Conservation (phyloP, 2,329 filamentous ascomycete genomes). For the Chalaropsis thielavioides region DNA sequence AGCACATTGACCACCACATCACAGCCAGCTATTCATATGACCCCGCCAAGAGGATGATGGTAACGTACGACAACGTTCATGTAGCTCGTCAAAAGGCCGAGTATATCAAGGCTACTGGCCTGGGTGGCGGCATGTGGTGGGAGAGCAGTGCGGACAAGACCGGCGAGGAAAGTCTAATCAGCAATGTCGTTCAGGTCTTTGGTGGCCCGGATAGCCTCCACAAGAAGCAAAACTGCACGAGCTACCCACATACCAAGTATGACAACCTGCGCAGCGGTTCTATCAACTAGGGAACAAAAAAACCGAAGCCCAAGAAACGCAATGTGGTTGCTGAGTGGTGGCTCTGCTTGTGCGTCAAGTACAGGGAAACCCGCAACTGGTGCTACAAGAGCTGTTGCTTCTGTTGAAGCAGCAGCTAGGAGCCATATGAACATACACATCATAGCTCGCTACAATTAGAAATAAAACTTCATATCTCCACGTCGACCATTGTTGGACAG, state of each 20-base stretch:
- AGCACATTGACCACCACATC: conserved; percentile 46
- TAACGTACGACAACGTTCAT: conserved; percentile 62
- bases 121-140: conserved; percentile 98
- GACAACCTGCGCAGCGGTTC: conserved; percentile 52
- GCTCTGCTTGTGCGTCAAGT: conserved; percentile 12
- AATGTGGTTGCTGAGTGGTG: neutral
- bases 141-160: conserved; percentile 67
- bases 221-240: conserved; percentile 42
- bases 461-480: neutral
- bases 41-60: conserved; percentile 44
- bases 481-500: too few relatives aligned
- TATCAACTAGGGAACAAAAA: conserved; percentile 25
- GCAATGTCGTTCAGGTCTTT: conserved; percentile 43
- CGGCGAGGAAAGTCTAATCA: conserved; percentile 53
- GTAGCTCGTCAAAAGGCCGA: conserved; percentile 56
- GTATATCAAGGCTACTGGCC: conserved; percentile 49
- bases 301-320: conserved; percentile 19
- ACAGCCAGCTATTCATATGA: conserved; percentile 71
- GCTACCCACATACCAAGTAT: conserved; percentile 53
- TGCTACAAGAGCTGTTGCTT: neutral
- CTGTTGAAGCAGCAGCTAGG: neutral
- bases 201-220: conserved; percentile 40
- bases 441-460: neutral
- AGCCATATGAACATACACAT: neutral
- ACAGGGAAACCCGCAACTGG: conserved; percentile 12